Conservation (phyloP, 148 eudicot genomes). For the Spergularia bocconei region DNA sequence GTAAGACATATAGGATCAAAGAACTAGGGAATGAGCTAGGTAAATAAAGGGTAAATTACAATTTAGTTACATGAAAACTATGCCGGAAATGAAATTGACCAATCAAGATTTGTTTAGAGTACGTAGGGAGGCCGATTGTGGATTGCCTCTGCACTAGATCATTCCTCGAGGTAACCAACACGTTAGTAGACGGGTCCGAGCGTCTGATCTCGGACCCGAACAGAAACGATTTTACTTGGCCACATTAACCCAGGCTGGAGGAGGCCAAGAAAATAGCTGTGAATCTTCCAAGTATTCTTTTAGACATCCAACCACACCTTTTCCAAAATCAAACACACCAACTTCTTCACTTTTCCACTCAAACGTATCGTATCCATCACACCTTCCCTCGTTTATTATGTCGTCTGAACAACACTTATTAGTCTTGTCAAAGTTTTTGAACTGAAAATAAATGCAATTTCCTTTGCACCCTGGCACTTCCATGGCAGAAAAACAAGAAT, state of each 20-base stretch:
- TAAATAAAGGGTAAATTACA: too few relatives aligned
- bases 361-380: conserved; percentile 1
- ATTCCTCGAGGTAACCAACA: too few relatives aligned
- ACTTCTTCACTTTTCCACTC: conserved; percentile 42
- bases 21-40: too few relatives aligned
- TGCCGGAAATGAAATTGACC: too few relatives aligned
- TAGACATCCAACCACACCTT: conserved; percentile 47
- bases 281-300: conserved; percentile 31
- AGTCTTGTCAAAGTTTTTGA: conserved; percentile 26
- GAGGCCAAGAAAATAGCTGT: conserved; percentile 32
- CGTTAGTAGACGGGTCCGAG: too few relatives aligned
- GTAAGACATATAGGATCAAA: too few relatives aligned
- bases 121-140: too few relatives aligned
- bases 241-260: conserved; percentile 23
- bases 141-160: too few relatives aligned
- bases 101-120: too few relatives aligned
- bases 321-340: conserved; percentile 68
- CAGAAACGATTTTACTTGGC: not conserved
- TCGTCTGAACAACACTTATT: conserved; percentile 24
- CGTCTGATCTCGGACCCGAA: too few relatives aligned
- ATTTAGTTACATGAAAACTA: too few relatives aligned
- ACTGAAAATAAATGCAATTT: conserved; percentile 37
- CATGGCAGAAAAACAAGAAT: conserved; percentile 24
- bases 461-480: conserved; percentile 29
- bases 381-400: not conserved